Base-by-base conservation (phyloP, 129 eudicot species). In the Escallonia rubra region DNA sequence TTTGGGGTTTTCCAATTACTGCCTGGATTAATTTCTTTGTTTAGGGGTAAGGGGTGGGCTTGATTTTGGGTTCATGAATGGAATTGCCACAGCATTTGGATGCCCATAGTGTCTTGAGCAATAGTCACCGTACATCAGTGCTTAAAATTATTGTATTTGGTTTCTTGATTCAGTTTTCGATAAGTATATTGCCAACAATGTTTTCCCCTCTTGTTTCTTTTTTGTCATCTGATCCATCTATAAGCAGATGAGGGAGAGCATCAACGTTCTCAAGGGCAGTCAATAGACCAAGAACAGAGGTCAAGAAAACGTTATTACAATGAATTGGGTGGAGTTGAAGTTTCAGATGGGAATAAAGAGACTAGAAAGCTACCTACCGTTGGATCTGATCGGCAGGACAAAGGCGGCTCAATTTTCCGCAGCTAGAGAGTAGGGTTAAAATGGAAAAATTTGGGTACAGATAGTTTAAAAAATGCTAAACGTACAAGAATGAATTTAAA, bases 221-320 rank as follows among this genome's bases (percentile, higher is more conserved):
- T 45, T 63, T 16, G 34, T 61, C 34, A 23, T 23, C 34, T 67
- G 56, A 68, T 61, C 46, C 12, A 57, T 45, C 51, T 45, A 68
- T 50, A 53, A 76, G 67, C 85, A 80, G 85, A 79, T 60, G 66
- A 48, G 72, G 63, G 63, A 74, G 76, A 51, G 38, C 76, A 38
- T 60, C 79, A 57, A 48, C 65, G 69, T 46, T 74, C 82, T 10
- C 83, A 79, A 79, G 77, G 78, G 71, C 66, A 68, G 41, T 49
- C 78, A 39, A 65, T 61, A 9, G 79, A 73, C 43, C 74, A 59
- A 53, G 81, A 67, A 34, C 45, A 54, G 66, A 71, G 74, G 57
- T 57, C 75, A 45, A 69, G 74, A 71, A 85, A 75, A 81, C 74
- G 73, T 6, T 51, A 58, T 40, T 43, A 64, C 51, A 62, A 66